phyloP scores from a whole-genome alignment of 768 basidiomycete species.

The Multifurca ochricompacta region DNA sequence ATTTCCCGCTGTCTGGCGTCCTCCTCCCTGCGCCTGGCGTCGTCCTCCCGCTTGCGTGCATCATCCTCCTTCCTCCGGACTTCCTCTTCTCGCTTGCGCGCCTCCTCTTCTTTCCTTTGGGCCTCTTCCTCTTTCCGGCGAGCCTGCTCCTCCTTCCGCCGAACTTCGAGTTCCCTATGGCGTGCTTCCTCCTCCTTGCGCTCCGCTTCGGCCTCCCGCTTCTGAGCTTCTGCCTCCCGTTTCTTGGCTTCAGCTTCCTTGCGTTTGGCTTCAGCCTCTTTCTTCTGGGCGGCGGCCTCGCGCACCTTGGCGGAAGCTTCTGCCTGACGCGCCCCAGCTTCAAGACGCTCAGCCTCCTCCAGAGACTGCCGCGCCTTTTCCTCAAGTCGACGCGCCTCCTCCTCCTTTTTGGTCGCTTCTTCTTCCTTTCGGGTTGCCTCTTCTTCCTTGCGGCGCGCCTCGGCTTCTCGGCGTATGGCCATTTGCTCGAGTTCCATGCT shows the following conservation, averaged over 20 bases:
- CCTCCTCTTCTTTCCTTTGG: slow-evolving; percentile 26
- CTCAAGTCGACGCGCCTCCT: slow-evolving; percentile 22
- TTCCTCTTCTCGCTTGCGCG: slow-evolving; percentile 26
- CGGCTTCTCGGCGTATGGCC: slow-evolving; percentile 16
- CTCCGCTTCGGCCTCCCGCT: slow-evolving; percentile 29
- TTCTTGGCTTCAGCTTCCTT: slow-evolving; percentile 27
- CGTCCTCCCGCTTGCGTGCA: slow-evolving; percentile 31
- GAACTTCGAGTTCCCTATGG: slow-evolving; percentile 29
- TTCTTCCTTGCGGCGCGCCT: slow-evolving; percentile 21
- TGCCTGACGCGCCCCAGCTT: slow-evolving; percentile 21
- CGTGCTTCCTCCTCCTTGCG: slow-evolving; percentile 28
- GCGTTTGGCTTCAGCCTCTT: slow-evolving; percentile 20
- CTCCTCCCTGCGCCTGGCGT: slow-evolving; percentile 26
- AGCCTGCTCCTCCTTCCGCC: slow-evolving; percentile 26
- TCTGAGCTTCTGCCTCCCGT: slow-evolving; percentile 29
- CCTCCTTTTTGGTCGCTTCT: slow-evolving; percentile 21
- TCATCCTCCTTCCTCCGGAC: slow-evolving; percentile 28
- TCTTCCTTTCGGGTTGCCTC: slow-evolving; percentile 29
- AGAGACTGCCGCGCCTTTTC: slow-evolving; percentile 21
- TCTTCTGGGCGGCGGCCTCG: slow-evolving; percentile 17
- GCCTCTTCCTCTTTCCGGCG: slow-evolving; percentile 29
- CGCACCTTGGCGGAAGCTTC: slow-evolving; percentile 23
- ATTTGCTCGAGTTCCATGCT: slow-evolving; percentile 22
- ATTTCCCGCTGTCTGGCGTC: slow-evolving; percentile 26
- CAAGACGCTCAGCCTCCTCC: slow-evolving; percentile 20